phyloP scores from a whole-genome alignment of 129 eudicot genomes.

The Chrysanthemum seticuspe region DNA sequence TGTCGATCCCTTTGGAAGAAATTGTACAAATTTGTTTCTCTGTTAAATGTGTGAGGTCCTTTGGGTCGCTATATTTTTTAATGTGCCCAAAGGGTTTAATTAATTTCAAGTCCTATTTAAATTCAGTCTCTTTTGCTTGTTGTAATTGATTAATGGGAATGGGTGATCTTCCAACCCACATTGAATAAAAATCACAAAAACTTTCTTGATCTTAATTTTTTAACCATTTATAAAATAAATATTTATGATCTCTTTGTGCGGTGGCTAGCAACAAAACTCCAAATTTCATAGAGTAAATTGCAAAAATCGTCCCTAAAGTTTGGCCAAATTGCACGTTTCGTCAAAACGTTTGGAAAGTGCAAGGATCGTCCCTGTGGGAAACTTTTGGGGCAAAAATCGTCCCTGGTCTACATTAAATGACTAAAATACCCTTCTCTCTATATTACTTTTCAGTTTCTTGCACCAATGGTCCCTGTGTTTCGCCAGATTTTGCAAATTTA shows the following conservation, averaged over 20 bases:
- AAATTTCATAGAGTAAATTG: not conserved
- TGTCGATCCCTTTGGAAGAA: not conserved
- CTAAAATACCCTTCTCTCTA: no score
- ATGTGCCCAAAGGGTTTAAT: constrained; percentile 5
- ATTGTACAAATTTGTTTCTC: constrained; percentile 27
- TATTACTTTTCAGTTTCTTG: no score
- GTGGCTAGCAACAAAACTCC: not conserved
- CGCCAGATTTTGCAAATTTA: no score
- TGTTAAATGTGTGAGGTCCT: not conserved
- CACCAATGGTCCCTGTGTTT: no score
- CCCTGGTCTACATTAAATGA: no score
- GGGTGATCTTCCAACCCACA: constrained; percentile 2
- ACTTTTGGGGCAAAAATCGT: no score
- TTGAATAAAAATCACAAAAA: constrained; percentile 1
- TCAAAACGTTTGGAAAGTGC: no score
- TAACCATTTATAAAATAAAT: not conserved
- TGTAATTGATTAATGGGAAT: constrained; percentile 18
- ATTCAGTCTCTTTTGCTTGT: constrained; percentile 7
- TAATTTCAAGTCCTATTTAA: not conserved
- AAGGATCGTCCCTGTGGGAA: no score
- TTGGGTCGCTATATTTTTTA: constrained; percentile 18
- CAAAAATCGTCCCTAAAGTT: no score
- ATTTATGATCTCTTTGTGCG: not conserved
- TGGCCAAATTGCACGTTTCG: no score
- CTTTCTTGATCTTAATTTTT: no score